Conservation (phyloP, 2,329 filamentous ascomycete species). For the Hortaea sp. region DNA sequence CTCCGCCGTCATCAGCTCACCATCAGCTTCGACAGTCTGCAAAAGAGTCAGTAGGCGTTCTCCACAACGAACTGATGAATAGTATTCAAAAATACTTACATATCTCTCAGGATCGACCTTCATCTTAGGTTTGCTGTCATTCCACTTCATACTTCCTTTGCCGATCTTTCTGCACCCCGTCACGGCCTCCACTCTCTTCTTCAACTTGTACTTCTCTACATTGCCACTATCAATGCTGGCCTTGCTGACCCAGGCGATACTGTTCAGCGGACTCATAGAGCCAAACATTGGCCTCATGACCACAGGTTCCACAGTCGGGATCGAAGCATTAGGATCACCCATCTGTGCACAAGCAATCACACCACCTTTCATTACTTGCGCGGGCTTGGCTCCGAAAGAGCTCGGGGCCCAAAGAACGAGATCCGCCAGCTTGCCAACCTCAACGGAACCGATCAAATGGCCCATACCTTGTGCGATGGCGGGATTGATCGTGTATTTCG, state of each 20-base stretch:
- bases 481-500: constrained; percentile 94
- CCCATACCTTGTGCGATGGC: constrained; percentile 83
- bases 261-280: constrained; percentile 48
- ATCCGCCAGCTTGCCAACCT: constrained; percentile 84
- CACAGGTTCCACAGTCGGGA: constrained; percentile 79
- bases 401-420: constrained; percentile 77
- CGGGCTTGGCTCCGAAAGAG: constrained; percentile 81
- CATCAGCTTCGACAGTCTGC: constrained; percentile 70
- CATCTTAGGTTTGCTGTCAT: constrained; percentile 66
- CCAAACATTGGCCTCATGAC: constrained; percentile 82
- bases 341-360: constrained; percentile 76
- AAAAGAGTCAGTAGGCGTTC: constrained; percentile 10
- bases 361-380: constrained; percentile 73
- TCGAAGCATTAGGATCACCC: constrained; percentile 51
- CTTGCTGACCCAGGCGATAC: constrained; percentile 74
- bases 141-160: constrained; percentile 24
- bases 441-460: constrained; percentile 76
- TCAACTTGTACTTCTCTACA: constrained; percentile 62
- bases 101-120: constrained; percentile 87
- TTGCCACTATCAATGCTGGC: constrained; percentile 57
- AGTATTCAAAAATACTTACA: constrained; percentile 30
- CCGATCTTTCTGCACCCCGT: constrained; percentile 33
- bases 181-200: constrained; percentile 72
- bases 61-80: background rate
- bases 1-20: constrained; percentile 60